phyloP scores from a whole-genome alignment of 768 basidiomycete species.

The Symmetrospora coprosmae region DNA sequence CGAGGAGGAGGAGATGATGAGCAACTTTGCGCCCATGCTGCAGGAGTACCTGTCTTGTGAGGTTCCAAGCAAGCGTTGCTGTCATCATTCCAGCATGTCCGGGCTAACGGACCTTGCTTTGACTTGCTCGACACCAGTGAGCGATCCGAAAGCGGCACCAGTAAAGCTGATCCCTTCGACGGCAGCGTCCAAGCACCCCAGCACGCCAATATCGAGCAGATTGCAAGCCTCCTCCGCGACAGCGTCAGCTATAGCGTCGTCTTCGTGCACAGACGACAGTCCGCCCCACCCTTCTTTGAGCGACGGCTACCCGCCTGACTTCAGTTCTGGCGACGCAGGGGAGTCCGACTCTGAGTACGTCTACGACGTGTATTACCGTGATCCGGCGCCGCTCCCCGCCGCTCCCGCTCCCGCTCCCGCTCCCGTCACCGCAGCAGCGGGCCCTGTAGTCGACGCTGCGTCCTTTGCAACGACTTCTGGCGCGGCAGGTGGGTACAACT shows the following conservation, averaged over 20 bases:
- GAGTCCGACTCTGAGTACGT: slow-evolving; percentile 25
- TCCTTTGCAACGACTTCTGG: too few species aligned
- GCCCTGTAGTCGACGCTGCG: too few species aligned
- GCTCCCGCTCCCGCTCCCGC: neutral
- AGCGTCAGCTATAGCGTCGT: too few species aligned
- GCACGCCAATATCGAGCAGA: neutral
- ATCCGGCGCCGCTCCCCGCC: neutral
- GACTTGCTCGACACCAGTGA: too few species aligned
- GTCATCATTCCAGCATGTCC: too few species aligned
- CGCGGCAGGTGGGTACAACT: too few species aligned
- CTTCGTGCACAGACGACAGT: too few species aligned
- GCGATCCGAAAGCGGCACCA: neutral
- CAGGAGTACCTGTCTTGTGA: slow-evolving; percentile 30
- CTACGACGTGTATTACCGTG: slow-evolving; percentile 33
- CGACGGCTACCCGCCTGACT: neutral
- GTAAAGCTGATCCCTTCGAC: neutral
- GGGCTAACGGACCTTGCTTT: too few species aligned
- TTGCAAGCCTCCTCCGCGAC: neutral
- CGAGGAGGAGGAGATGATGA: slow-evolving; percentile 21
- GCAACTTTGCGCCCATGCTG: slow-evolving; percentile 31
- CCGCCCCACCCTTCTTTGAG: slow-evolving; percentile 1
- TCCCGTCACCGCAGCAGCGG: too few species aligned
- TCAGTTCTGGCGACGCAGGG: neutral
- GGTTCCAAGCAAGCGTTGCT: too few species aligned
- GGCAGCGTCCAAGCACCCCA: neutral